Base-by-base conservation (phyloP, 768 basidiomycete genomes). In the Termitomyces eurrhizus region DNA sequence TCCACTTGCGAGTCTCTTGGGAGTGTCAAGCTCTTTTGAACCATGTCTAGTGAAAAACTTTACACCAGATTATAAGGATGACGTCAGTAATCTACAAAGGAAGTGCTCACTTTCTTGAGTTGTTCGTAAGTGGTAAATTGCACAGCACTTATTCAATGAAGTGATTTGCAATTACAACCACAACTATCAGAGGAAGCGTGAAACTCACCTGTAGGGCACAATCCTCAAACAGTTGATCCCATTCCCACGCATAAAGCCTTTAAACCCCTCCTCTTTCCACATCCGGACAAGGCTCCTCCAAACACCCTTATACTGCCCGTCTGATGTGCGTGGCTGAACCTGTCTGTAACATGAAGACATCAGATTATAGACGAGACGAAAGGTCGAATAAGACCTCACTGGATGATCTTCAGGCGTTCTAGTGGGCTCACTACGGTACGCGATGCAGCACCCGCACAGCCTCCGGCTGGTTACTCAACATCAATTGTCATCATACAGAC, bases 371-470 rank as follows among this genome's bases (percentile, higher is more conserved):
- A 62, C 49, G 59, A 54, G 32, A 11, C 44, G 24, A 55, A 56
- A 26, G 41, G 36, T 51, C 37, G 18, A 9, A n/a, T 35, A 24
- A 35, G 57, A 7, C 80, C 92, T 69, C 67, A 95, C 95, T 95
- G 89, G 62, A 99, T 97, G 69, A 99, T 98, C 75, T 99, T 99
- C 57, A 98, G 79, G 60, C 96, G 78, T 68, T 98, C 95, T 14
- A 98, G 73, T 11, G 95, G 96, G 66, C 87, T 89, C 52, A 98
- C 96, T 14, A 97, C 92, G 2, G 95, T 97, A 57, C 95, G 79
- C 60, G 90, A 93, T 9, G 92, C 86, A 63, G 83, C 83, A 42
- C 83, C 83, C 14, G 83, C 83, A 70, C 79, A 80, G 68, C 83
- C 83, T 48, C 83, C 83, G 65, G 83, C 83, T 83, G 62, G n/a